Percentiles rank a stretch among this genome's conserved stretches.
phyloP scores from a whole-genome alignment of 1,284 basidiomycete genomes.

The Erythrobasidium hasegawianum region DNA sequence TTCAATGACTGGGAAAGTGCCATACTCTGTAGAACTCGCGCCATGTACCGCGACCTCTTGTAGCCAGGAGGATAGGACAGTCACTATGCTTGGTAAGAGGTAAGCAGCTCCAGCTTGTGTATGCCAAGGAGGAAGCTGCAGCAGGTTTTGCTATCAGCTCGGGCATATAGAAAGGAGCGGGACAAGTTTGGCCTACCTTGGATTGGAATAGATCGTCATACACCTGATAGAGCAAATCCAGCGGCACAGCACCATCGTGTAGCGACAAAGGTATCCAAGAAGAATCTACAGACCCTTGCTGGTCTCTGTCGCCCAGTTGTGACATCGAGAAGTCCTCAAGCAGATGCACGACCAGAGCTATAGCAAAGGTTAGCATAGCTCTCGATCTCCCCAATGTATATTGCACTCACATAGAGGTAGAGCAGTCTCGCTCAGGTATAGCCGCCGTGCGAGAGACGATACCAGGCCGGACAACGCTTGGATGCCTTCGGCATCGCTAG shows the following conservation, averaged over 20 bases:
- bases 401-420: conserved; percentile 70
- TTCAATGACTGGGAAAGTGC: conserved; percentile 38
- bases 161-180: no score
- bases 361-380: not conserved
- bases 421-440: conserved; percentile 84
- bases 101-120: conserved; percentile 68
- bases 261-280: conserved; percentile 78
- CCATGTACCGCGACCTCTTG: conserved; percentile 57
- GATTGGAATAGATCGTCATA: conserved; percentile 82
- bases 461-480: conserved; percentile 64
- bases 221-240: conserved; percentile 73
- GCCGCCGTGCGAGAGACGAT: conserved; percentile 70
- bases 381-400: no score
- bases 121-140: conserved; percentile 82
- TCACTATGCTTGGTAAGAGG: conserved; percentile 70
- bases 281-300: conserved; percentile 52
- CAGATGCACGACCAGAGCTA: conserved; percentile 65
- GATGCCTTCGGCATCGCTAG: conserved; percentile 47
- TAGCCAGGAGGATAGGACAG: conserved; percentile 70
- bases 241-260: conserved; percentile 69
- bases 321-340: conserved; percentile 66
- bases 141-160: no score
- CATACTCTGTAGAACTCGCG: not conserved
- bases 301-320: conserved; percentile 46
- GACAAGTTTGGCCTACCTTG: conserved; percentile 69